Base-by-base conservation (phyloP, 352 stramenopile genomes). In the Phytopythium boreale region DNA sequence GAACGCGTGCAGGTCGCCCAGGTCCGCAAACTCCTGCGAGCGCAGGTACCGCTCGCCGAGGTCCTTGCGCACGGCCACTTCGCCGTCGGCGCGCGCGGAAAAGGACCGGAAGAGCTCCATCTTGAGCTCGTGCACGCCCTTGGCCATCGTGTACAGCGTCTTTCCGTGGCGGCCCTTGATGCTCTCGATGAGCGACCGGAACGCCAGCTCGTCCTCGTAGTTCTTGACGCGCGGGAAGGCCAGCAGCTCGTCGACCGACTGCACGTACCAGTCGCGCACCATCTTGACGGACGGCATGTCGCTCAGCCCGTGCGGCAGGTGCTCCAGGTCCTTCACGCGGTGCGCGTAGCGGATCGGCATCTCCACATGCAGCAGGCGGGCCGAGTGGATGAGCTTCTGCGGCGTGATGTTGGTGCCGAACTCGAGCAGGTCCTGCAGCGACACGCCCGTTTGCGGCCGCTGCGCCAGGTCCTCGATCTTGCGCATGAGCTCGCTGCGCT, bases 91-190 rank as follows among this genome's bases (percentile, higher is more conserved):
- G 60, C 84, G 87, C 56, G 76, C 74, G 2, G 76, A 70, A 65
- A 93, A 91, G 29, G 88, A 85, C 24, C 77, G 73, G 62, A 96
- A 88, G 19, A 93, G 69, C 60, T 96, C 73, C 74, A 93, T 81
- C 60, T 98, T 97, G 66, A 99, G 92, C 84, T 99, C 95, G 69
- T 98, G 97, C 10, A 99, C 96, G 41, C 97, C 97, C 61, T 97
- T 96, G n/a, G 98, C 98, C 96, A 99, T 99, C 26, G 98, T 99
- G 41, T 99, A 98, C 15, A 99, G 84, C 29, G 98, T 99, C 37
- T 91, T 88, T n/a, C 90, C 96, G 79, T 99, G 98, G 15, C 97
- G 78, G 41, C 97, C 86, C 77, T 99, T 99, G 66, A 99, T 98
- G 59, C 84, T 93, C 70, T 98, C 91, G 29, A 99, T 89, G 27